Base-by-base conservation (phyloP, 2,329 filamentous ascomycete genomes). In the Ambrosiella cleistominuta region DNA sequence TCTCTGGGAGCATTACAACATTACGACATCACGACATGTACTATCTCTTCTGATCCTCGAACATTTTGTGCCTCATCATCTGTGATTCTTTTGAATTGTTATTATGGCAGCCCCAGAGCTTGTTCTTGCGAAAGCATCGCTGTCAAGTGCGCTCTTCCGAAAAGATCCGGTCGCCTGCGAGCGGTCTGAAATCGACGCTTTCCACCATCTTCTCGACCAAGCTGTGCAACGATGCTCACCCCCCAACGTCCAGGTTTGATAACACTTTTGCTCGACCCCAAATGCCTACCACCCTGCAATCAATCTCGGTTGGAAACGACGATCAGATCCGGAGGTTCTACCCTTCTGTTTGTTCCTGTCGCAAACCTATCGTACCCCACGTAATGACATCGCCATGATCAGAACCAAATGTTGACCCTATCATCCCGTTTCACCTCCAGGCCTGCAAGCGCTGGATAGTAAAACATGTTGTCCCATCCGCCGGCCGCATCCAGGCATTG, bases 401-500 rank as follows among this genome's bases (percentile, higher is more conserved):
- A 61, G 63, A 59, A 67, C 71, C 71, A 72, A 70, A 69, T 66
- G 64, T 67, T 66, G 66, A 63, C 65, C 65, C 62, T 58, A 65
- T 65, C 60, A 64, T 61, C 61, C 61, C 60, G 56, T 64, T 61
- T 62, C 56, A 63, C 61, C 61, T 62, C 60, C 69, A 95, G 89
- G 86, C 81, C 75, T 90, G 86, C 78, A 95, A 90, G 78, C 76
- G 79, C 71, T 95, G 88, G 88, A 83, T 91, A 66, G 71, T 89
- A 67, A 77, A 78, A 65, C 80, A 88, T 72, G 74, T 91, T 67
- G 75, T 80, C 64, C 76, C 77, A 60, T 93, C 88, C 61, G 69
- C 78, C 59, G 73, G 77, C 63, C 82, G 88, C 64, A 77, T 81
- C 63, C 72, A 74, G 60, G 79, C 83, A 47, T 72, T 94, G 63